Evolutionary conservation across 2,329 filamentous ascomycete species (phyloP).

Genomic region (Stemphylium beticola): DNA sequence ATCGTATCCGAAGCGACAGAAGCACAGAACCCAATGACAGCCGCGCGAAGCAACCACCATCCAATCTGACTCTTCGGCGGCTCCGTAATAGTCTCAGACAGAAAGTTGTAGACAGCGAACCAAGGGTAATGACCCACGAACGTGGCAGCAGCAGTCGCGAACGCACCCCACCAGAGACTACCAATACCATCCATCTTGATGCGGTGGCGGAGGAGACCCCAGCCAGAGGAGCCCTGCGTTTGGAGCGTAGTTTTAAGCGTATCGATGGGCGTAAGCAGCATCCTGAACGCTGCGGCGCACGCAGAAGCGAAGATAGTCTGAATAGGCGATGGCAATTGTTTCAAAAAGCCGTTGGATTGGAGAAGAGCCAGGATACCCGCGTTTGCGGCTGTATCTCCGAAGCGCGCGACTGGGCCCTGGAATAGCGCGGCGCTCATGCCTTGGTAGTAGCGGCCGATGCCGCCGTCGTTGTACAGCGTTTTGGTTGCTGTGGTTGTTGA

Average conservation of each 20-base stretch:
- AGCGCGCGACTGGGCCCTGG: constrained; percentile 37
- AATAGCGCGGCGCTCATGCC: constrained; percentile 34
- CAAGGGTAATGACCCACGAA: constrained; percentile 42
- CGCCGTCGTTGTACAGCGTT: constrained; percentile 34
- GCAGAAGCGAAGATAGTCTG: constrained; percentile 37
- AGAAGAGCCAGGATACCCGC: constrained; percentile 38
- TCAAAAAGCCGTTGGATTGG: constrained; percentile 33
- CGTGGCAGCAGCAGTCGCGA: constrained; percentile 38
- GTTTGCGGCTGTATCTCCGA: constrained; percentile 40
- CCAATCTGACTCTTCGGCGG: constrained; percentile 29
- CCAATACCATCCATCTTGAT: constrained; percentile 33
- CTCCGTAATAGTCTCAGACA: constrained; percentile 31
- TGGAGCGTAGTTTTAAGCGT: constrained; percentile 39
- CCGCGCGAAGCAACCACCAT: constrained; percentile 34
- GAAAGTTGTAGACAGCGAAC: constrained; percentile 38
- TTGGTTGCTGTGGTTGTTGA: constrained; percentile 32
- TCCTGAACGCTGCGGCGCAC: constrained; percentile 35
- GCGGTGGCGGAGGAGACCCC: constrained; percentile 28
- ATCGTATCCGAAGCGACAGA: constrained; percentile 37
- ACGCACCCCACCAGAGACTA: constrained; percentile 41
- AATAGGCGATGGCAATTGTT: constrained; percentile 32
- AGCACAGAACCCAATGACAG: constrained; percentile 40
- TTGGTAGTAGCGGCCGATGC: constrained; percentile 34
- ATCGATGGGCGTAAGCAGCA: constrained; percentile 38
- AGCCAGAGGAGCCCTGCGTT: constrained; percentile 33